Conservation (phyloP, 257 asterid species). For the Lavandula angustifolia region DNA sequence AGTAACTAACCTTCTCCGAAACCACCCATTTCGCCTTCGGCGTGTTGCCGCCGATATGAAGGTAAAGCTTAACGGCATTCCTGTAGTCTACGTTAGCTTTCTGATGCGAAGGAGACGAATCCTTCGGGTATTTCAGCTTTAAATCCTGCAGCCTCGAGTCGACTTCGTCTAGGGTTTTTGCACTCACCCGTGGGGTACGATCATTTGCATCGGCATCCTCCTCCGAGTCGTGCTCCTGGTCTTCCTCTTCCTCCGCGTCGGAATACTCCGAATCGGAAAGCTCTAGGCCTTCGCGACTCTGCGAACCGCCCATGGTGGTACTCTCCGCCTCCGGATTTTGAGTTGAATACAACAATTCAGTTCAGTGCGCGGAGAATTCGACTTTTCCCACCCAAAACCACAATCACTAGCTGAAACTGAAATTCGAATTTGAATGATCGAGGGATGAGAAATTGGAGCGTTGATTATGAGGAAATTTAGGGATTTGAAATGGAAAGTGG, state of each 20-base stretch:
- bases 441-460: conserved; percentile 11
- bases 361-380: neutral
- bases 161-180: conserved; percentile 62
- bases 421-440: conserved; percentile 9
- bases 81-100: conserved; percentile 36
- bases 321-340: conserved; percentile 3
- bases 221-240: conserved; percentile 52
- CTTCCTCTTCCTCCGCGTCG: conserved; percentile 48
- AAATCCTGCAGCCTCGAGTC: conserved; percentile 65
- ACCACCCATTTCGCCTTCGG: conserved; percentile 89
- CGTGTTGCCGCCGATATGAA: conserved; percentile 88
- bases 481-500: conserved; percentile 26
- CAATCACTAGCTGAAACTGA: conserved; percentile 6
- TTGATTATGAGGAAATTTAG: conserved; percentile 36
- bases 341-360: conserved; percentile 5
- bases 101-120: conserved; percentile 35
- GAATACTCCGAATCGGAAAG: conserved; percentile 89
- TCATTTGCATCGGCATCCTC: conserved; percentile 50
- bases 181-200: conserved; percentile 40
- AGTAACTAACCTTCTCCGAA: conserved; percentile 59
- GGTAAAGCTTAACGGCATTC: conserved; percentile 75
- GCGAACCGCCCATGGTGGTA: conserved; percentile 77
- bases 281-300: conserved; percentile 93
- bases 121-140: conserved; percentile 63
- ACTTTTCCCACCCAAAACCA: neutral